A percentile compares a stretch with the other conserved stretches of the same genome.
These are phyloP conservation scores for Quercus tomentella DNA, from an alignment of 331 rosid species.

Conservation along the genomic window DNA sequence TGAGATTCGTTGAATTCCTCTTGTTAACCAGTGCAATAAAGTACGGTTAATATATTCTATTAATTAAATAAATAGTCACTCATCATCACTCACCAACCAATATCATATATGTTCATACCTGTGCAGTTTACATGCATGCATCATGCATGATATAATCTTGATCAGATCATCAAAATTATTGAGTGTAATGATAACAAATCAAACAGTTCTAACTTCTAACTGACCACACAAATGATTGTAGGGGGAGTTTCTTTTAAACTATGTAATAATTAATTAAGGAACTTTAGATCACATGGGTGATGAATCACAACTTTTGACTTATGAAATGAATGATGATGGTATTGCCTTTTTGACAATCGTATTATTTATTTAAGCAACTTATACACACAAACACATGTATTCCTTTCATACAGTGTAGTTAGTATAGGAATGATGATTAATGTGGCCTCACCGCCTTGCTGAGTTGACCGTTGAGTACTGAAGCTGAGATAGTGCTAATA, in stretches of 20 bases:
- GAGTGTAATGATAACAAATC: neutral
- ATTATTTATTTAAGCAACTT: neutral
- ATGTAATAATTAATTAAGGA: neutral
- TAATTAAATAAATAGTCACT: too few species aligned
- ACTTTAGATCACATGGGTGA: neutral
- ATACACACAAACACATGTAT: too few species aligned
- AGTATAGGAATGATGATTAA: neutral
- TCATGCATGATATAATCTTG: neutral
- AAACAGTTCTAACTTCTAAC: neutral
- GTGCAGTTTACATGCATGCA: neutral
- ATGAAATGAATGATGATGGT: neutral
- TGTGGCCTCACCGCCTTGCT: neutral
- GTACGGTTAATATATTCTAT: too few species aligned
- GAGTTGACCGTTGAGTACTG: neutral
- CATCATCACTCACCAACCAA: too few species aligned
- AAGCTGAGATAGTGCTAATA: neutral
- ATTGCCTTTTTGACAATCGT: neutral
- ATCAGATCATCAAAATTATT: neutral
- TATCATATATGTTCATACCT: neutral
- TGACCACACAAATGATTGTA: neutral
- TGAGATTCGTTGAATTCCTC: rapidly evolving
- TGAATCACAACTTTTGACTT: neutral
- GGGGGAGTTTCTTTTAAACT: too few species aligned
- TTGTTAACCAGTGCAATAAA: too few species aligned
- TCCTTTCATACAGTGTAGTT: neutral